Conservation (phyloP, 192 early-diverging fungal species). For the Coemansia sp. region DNA sequence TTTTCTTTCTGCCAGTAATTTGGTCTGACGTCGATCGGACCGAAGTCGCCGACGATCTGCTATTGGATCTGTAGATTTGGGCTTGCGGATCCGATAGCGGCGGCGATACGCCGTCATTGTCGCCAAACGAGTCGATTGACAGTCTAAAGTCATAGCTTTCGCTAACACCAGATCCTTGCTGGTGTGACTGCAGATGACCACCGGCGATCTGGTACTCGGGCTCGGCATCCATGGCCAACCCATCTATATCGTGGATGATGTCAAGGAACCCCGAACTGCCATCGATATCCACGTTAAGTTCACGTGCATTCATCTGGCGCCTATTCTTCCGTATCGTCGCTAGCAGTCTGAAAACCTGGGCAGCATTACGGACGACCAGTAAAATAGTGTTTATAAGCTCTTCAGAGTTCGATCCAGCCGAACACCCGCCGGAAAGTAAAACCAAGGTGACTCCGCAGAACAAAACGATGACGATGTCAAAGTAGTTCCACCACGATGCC, state of each 20-base stretch:
- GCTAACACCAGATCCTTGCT: not conserved
- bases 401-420: conserved; percentile 63
- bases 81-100: conserved; percentile 1
- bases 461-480: conserved; percentile 70
- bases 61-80: conserved; percentile 19
- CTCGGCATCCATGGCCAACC: conserved; percentile 19
- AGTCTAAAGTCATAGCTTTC: conserved; percentile 40
- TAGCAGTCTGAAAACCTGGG: conserved; percentile 69
- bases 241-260: conserved; percentile 48
- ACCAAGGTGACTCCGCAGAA: conserved; percentile 72
- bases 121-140: conserved; percentile 42
- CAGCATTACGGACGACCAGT: conserved; percentile 71
- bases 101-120: conserved; percentile 9
- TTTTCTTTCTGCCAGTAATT: conserved; percentile 28
- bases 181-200: not conserved
- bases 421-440: conserved; percentile 68
- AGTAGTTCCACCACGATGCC: conserved; percentile 70
- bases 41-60: conserved; percentile 48
- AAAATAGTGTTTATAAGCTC: conserved; percentile 73
- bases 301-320: conserved; percentile 38
- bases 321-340: conserved; percentile 66
- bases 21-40: conserved; percentile 26
- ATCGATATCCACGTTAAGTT: conserved; percentile 33
- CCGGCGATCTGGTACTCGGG: conserved; percentile 28
- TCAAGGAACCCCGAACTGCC: conserved; percentile 32